These are phyloP conservation scores for Pyricularia sp. DNA, from an alignment of 2,329 filamentous ascomycete genomes.

Conservation along the genomic window DNA sequence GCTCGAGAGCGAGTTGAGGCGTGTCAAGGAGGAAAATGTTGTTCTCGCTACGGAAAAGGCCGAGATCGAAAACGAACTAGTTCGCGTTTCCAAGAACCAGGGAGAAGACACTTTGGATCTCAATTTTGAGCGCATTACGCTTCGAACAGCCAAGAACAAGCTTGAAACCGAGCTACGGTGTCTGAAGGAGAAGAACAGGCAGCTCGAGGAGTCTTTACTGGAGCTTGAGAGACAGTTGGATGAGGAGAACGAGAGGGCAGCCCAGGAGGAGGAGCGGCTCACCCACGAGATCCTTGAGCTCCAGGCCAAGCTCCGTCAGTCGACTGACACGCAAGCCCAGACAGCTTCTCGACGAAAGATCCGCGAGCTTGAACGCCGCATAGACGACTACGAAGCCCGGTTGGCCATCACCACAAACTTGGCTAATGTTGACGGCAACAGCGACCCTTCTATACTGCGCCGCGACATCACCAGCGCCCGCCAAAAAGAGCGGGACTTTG, in stretches of 20 bases:
- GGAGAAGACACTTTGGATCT: constrained; percentile 46
- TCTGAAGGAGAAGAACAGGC: constrained; percentile 49
- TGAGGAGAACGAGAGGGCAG: constrained; percentile 51
- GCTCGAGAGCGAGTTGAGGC: constrained; percentile 52
- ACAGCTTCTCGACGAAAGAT: constrained; percentile 48
- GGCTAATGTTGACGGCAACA: constrained; percentile 25
- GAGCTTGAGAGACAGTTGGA: constrained; percentile 51
- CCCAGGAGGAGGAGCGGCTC: constrained; percentile 51
- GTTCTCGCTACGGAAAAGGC: constrained; percentile 49
- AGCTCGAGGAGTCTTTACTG: constrained; percentile 41
- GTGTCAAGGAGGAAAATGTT: constrained; percentile 51
- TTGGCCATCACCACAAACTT: constrained; percentile 20
- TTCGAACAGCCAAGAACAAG: constrained; percentile 54
- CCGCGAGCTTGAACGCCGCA: constrained; percentile 48
- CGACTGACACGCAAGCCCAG: constrained; percentile 38
- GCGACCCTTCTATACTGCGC: constrained; percentile 47
- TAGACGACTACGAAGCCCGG: constrained; percentile 39
- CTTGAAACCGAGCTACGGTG: constrained; percentile 54
- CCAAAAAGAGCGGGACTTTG: constrained; percentile 51
- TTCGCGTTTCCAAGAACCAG: constrained; percentile 38
- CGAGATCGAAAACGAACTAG: constrained; percentile 48
- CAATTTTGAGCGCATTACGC: constrained; percentile 56
- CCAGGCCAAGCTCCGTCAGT: constrained; percentile 31
- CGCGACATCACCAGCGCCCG: constrained; percentile 50
- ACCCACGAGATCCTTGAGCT: constrained; percentile 40